These are phyloP conservation scores for Geranium brycei DNA, from an alignment of 345 rosid genomes.

Conservation along the genomic window DNA sequence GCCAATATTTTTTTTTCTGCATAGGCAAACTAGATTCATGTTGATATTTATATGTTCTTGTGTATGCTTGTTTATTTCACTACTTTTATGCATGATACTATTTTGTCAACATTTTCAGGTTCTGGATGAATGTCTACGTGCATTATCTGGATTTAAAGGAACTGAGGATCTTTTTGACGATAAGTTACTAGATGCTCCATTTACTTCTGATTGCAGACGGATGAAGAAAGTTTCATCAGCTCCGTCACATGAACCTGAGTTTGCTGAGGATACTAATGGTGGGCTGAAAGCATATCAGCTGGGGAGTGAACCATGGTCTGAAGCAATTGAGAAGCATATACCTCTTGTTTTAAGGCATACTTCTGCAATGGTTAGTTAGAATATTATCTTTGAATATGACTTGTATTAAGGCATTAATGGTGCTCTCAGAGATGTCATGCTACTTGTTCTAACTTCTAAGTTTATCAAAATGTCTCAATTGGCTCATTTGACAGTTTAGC, in stretches of 20 bases:
- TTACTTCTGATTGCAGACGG: slow-evolving; percentile 73
- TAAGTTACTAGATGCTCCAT: slow-evolving; percentile 52
- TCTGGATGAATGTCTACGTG: slow-evolving; percentile 83
- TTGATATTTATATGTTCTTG: background rate
- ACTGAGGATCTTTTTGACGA: slow-evolving; percentile 69
- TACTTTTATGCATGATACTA: background rate
- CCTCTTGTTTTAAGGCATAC: slow-evolving; percentile 46
- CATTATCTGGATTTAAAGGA: slow-evolving; percentile 85
- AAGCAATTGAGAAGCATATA: slow-evolving; percentile 58
- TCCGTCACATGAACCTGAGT: slow-evolving; percentile 52
- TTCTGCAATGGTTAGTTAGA: slow-evolving; percentile 64
- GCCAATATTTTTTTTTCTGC: background rate
- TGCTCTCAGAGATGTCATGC: background rate
- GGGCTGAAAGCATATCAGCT: slow-evolving; percentile 28
- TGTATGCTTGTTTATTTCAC: background rate
- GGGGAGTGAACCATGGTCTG: slow-evolving; percentile 62
- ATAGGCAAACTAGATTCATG: background rate
- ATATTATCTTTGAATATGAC: background rate
- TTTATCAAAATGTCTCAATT: background rate
- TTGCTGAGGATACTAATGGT: slow-evolving; percentile 24
- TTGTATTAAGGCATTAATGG: background rate
- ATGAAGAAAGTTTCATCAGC: slow-evolving; percentile 72
- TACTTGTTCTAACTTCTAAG: no score
- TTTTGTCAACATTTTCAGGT: slow-evolving; percentile 35
- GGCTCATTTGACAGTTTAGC: background rate